Conservation (phyloP, 345 rosid species). For the Acer negundo region DNA sequence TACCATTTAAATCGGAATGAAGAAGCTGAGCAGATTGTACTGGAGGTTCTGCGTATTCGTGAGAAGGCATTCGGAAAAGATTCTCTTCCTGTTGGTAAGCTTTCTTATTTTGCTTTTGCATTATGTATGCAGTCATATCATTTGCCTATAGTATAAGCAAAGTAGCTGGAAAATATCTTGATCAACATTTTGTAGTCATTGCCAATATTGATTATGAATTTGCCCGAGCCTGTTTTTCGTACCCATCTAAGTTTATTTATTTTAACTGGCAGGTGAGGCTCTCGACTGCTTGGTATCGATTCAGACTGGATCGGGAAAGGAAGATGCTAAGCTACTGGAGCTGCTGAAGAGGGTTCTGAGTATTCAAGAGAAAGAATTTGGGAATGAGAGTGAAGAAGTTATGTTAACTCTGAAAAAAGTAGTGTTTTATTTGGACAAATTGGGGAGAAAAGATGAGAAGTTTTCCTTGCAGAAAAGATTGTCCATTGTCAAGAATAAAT, state of each 20-base stretch:
- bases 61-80: slow-evolving; percentile 77
- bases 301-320: slow-evolving; percentile 57
- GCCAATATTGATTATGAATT: not conserved
- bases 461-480: slow-evolving; percentile 60
- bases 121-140: not conserved
- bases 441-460: slow-evolving; percentile 74
- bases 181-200: not conserved
- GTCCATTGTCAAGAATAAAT: slow-evolving; percentile 51
- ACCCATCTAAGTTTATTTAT: not conserved
- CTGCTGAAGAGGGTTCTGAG: slow-evolving; percentile 61
- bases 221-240: not conserved
- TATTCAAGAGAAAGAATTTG: slow-evolving; percentile 79
- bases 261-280: slow-evolving; percentile 64
- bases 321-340: slow-evolving; percentile 43
- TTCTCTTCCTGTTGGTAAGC: slow-evolving; percentile 81
- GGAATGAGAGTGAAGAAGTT: slow-evolving; percentile 63
- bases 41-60: slow-evolving; percentile 60
- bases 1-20: slow-evolving; percentile 62
- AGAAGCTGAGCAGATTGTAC: slow-evolving; percentile 72
- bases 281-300: slow-evolving; percentile 79
- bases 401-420: slow-evolving; percentile 67
- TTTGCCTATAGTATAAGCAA: not conserved
- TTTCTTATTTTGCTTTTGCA: slow-evolving; percentile 11
- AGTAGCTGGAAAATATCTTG: not conserved
- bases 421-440: slow-evolving; percentile 56